These are phyloP conservation scores for Actinomucor elegans DNA, from an alignment of 371 early-diverging fungal genomes.

Conservation along the genomic window DNA sequence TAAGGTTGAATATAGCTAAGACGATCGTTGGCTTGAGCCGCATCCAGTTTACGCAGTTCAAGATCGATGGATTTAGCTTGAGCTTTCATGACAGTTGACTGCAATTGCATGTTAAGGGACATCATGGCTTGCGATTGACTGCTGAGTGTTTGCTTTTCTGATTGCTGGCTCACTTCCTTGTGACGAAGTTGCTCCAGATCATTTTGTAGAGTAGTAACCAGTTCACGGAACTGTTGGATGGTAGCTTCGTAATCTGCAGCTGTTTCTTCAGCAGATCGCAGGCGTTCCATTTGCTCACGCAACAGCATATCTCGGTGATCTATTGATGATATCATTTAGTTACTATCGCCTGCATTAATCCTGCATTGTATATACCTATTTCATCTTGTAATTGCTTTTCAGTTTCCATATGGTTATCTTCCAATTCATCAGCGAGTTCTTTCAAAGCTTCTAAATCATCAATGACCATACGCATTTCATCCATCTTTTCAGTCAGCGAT, in stretches of 20 bases:
- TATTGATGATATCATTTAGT: too few species aligned
- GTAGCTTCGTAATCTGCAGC: conserved; percentile 85
- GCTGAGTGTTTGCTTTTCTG: conserved; percentile 52
- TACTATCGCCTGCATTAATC: too few species aligned
- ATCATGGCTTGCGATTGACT: conserved; percentile 85
- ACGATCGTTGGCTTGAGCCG: conserved; percentile 77
- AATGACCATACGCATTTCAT: conserved; percentile 72
- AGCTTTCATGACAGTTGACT: conserved; percentile 79
- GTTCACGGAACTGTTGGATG: conserved; percentile 83
- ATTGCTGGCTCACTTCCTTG: conserved; percentile 56
- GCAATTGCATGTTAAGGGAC: conserved; percentile 79
- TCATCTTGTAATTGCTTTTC: conserved; percentile 85
- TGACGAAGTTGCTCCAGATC: conserved; percentile 71
- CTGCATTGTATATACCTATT: conserved; percentile 45
- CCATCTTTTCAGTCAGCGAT: conserved; percentile 68
- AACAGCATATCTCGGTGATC: conserved; percentile 72
- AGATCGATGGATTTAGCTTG: conserved; percentile 88
- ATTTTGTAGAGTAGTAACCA: conserved; percentile 74
- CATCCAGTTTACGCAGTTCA: conserved; percentile 85
- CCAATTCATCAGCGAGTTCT: conserved; percentile 90
- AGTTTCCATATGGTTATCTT: conserved; percentile 85
- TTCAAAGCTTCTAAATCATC: conserved; percentile 90
- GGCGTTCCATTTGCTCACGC: conserved; percentile 57
- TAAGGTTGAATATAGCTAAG: conserved; percentile 71
- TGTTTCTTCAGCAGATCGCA: conserved; percentile 76